Evolutionary conservation across 2,329 filamentous ascomycete species (phyloP), one percentile per base, ranked within the genome.

Genomic region (Ophiostoma novo-ulmi): DNA sequence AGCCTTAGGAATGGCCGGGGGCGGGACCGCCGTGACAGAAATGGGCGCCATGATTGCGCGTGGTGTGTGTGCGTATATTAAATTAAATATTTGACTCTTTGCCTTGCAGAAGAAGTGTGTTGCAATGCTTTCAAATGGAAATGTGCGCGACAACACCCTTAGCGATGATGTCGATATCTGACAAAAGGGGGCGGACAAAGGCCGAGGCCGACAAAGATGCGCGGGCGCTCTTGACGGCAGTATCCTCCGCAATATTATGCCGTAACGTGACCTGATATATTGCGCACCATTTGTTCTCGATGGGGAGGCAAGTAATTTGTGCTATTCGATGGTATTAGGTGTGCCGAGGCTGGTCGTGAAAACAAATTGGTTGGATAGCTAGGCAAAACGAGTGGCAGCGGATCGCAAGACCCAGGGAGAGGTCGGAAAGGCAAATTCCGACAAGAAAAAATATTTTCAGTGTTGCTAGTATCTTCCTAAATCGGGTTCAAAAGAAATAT

Each of bases 1-100:
- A 74, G 87, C 85, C 80, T 92, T 93, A 74, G 80, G 76, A 75
- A 79, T 80, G 77, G 80, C 79, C 26, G 77, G 76, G 71, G 81
- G 81, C 75, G 80, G 81, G 69, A 79, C 74, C 71, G 82, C 80
- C 72, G 84, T 82, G 77, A 85, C 84, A 5, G 71, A 71, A 76
- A 85, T 82, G 73, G 86, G 85, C 77, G 85, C 85, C 86, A 88
- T 88, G 74, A 36, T 68, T 63, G 67, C 63, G 39, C 22, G 67
- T 58, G 39, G 11, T 58, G 26, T 52, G 39, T 20, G 44, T 66
- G 36, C 41, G 36, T 26, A 17, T 0, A 48, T 20, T 20, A 4
- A 48, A 39, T 20, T 22, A 26, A 44, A 44, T 44, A 14, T n/a
- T 31, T 1, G 14, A 11, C 8, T 2, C 7, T 65, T 17, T 7